Conservation (phyloP, 106 monocot genomes). For the Dactylorhiza incarnata region DNA sequence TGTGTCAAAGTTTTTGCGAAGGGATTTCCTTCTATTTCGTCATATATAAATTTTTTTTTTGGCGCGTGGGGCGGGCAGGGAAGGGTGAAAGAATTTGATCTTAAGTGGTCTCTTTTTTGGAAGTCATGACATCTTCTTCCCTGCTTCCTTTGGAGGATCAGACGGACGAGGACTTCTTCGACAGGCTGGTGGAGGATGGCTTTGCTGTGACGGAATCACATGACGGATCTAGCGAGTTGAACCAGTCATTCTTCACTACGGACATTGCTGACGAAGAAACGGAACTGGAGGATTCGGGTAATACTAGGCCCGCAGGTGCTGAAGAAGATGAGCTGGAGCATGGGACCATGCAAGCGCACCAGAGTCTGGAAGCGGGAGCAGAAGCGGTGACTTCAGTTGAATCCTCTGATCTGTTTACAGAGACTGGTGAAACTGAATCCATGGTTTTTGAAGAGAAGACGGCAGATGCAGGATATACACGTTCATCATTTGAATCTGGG, state of each 20-base stretch:
- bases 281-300: slow-evolving; percentile 12
- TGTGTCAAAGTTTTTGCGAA: neutral
- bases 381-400: slow-evolving; percentile 1
- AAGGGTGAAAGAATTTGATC: slow-evolving; percentile 13
- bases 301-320: slow-evolving; percentile 1
- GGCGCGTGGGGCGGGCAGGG: neutral
- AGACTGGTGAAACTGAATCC: neutral
- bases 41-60: no score
- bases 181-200: slow-evolving; percentile 59
- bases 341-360: neutral
- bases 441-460: neutral
- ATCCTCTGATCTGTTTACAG: neutral
- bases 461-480: neutral
- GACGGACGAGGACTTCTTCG: slow-evolving; percentile 81
- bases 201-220: neutral
- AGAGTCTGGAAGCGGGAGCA: neutral
- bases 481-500: neutral
- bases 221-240: neutral
- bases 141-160: slow-evolving; percentile 43
- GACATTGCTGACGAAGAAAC: neutral
- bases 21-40: neutral
- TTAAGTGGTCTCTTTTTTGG: slow-evolving; percentile 5
- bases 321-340: slow-evolving; percentile 15
- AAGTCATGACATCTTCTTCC: slow-evolving; percentile 22
- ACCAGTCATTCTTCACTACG: neutral